Percentiles rank a stretch among this genome's conserved stretches.
Evolutionary conservation across 345 rosid species (phyloP).

Genomic region (Camelina neglecta): DNA sequence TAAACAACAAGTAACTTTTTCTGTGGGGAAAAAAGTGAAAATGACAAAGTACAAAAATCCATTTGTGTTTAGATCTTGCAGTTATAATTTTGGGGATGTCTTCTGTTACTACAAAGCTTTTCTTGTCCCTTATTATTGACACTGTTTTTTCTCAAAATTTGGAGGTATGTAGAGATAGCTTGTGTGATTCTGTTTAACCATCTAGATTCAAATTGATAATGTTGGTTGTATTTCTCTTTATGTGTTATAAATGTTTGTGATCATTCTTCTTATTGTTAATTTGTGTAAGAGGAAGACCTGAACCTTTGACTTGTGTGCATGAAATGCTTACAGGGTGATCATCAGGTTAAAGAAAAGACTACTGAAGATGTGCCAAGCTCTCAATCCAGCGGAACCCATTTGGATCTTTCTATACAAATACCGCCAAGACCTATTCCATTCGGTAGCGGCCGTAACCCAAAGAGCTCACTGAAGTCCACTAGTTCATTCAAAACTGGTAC

Average conservation of each 20-base stretch:
- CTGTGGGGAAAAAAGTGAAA: not conserved
- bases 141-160: too few relatives aligned
- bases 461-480: slow-evolving; percentile 60
- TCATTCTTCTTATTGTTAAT: not conserved
- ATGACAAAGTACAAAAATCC: not conserved
- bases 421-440: slow-evolving; percentile 69
- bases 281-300: not conserved
- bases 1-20: not conserved
- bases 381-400: slow-evolving; percentile 54
- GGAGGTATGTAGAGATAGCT: too few relatives aligned
- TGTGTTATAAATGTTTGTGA: not conserved
- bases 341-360: slow-evolving; percentile 45
- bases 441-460: slow-evolving; percentile 46
- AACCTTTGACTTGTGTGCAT: slow-evolving; percentile 15
- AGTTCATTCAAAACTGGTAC: slow-evolving; percentile 55
- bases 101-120: too few relatives aligned
- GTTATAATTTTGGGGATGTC: too few relatives aligned
- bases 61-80: too few relatives aligned
- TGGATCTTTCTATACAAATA: slow-evolving; percentile 79
- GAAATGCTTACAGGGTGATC: slow-evolving; percentile 51
- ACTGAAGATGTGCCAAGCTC: slow-evolving; percentile 51
- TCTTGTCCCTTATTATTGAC: too few relatives aligned
- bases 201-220: not conserved
- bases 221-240: slow-evolving; percentile 5
- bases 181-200: not conserved